These are phyloP conservation scores for Pisolithus thermaeus DNA, from an alignment of 1,284 basidiomycete species.

Conservation along the genomic window DNA sequence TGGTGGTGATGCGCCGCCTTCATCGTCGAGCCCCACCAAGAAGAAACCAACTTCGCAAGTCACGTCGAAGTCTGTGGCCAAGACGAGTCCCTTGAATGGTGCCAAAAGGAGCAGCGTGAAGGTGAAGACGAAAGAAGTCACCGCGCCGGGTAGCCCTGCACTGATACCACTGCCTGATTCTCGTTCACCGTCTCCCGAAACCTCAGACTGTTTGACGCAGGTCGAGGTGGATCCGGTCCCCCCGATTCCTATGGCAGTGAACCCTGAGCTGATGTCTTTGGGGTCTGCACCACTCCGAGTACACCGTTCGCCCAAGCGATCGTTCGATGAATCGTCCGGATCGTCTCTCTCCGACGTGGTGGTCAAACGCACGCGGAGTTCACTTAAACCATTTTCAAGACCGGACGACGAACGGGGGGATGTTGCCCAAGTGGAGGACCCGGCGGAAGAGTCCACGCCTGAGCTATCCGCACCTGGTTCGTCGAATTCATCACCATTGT, in stretches of 20 bases:
- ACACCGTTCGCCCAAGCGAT: constrained; percentile 56
- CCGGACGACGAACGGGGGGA: constrained; percentile 15
- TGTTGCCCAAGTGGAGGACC: constrained; percentile 26
- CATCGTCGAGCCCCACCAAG: constrained; percentile 23
- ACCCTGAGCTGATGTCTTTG: constrained; percentile 20
- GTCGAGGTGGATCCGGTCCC: constrained; percentile 27
- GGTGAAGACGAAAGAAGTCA: constrained; percentile 20
- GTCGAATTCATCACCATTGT: constrained; percentile 34
- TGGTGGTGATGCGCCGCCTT: constrained; percentile 23
- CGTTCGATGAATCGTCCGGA: constrained; percentile 58
- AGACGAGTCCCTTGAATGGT: constrained; percentile 22
- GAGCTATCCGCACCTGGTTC: constrained; percentile 40
- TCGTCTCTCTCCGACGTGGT: constrained; percentile 38
- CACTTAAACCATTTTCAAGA: constrained; percentile 15
- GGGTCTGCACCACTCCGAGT: constrained; percentile 27
- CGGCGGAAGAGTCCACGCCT: constrained; percentile 34
- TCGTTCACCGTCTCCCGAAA: constrained; percentile 41
- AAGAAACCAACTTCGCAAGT: constrained; percentile 22
- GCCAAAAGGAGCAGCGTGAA: constrained; percentile 22
- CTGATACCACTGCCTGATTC: constrained; percentile 39
- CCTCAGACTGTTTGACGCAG: constrained; percentile 23
- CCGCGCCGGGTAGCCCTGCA: constrained; percentile 16
- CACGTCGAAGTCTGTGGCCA: constrained; percentile 23
- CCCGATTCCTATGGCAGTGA: constrained; percentile 19
- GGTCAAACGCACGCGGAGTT: constrained; percentile 39